Base-by-base conservation (phyloP, 768 basidiomycete species). In the Kwoniella shandongensis region DNA sequence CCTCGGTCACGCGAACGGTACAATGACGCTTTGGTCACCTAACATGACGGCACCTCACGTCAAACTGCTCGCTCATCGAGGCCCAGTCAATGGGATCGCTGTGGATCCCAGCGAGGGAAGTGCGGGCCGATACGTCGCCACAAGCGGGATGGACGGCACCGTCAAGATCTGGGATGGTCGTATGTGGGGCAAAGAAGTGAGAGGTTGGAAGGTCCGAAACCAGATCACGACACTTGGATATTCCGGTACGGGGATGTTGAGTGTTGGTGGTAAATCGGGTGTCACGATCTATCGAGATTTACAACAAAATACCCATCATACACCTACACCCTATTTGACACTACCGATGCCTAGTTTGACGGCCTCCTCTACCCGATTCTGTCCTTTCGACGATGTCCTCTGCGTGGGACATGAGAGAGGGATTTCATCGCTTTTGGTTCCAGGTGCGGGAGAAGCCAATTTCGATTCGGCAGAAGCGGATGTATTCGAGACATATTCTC, bases 111-210 rank as follows among this genome's bases (percentile, higher is more conserved):
- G 65, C 0, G 89, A 87, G 53, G 32, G 49, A 8, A 81, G 85
- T 5, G 87, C 87, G 1, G 94, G 94, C 0, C 75, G 91, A 27
- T 93, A 96, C 68, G 88, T 96, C 86, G 88, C 89, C 1, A 94
- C 91, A 0, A 81, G 87, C 1, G 93, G 93, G 0, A 80, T 85
- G 60, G 96, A 99, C 70, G 87, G 91, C 0, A 83, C 79, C 0
- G 88, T 99, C 48, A 98, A 97, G 69, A 81, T 98, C 1, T 99
- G 96, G 96, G 96, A 98, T 77, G 90, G 88, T 70, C 79, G 96
- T 54, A 96, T 91, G 79, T 97, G 92, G 92, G 91, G 88, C 63
- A 88, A 88, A 7, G 84, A 86, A 2, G 83, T 99, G 32, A 80
- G 90, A 56, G 86, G 76, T 80, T 88, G 92, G 91, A 79, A 76